Percentiles rank a stretch among this genome's conserved stretches.
These are phyloP conservation scores for Gentiana straminea DNA, from an alignment of 257 asterid species.

Conservation along the genomic window DNA sequence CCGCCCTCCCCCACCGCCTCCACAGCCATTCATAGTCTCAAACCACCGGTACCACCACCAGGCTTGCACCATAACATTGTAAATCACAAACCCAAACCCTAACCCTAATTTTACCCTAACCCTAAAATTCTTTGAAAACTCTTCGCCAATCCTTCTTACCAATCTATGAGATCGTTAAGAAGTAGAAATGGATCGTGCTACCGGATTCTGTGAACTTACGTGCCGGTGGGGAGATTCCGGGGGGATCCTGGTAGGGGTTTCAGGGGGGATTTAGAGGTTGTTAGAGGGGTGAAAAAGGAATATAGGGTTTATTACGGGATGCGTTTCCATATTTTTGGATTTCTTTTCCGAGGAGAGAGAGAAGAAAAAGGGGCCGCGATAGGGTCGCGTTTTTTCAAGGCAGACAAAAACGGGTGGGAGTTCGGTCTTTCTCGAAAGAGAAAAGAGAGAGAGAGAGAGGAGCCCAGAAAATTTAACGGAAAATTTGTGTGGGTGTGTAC, in stretches of 20 bases:
- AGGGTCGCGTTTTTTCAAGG: conserved; percentile 42
- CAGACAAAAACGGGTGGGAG: conserved; percentile 26
- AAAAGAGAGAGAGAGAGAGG: too few species aligned
- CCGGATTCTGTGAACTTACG: too few species aligned
- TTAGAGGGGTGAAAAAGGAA: conserved; percentile 35
- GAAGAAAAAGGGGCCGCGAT: conserved; percentile 13
- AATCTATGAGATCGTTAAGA: too few species aligned
- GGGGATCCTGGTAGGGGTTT: conserved; percentile 61
- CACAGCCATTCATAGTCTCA: conserved; percentile 56
- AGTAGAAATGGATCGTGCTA: too few species aligned
- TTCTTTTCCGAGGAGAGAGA: conserved; percentile 23
- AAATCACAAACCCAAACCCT: conserved; percentile 18
- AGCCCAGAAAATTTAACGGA: too few species aligned
- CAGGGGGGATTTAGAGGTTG: conserved; percentile 86
- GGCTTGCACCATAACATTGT: conserved; percentile 43
- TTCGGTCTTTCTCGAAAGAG: too few species aligned
- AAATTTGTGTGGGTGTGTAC: too few species aligned
- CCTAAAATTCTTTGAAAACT: neutral
- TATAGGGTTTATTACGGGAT: conserved; percentile 27
- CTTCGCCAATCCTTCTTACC: neutral
- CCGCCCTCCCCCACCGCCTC: conserved; percentile 49
- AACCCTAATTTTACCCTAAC: neutral
- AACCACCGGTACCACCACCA: conserved; percentile 38
- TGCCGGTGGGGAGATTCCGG: too few species aligned
- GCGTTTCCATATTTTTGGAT: conserved; percentile 27